A percentile compares a stretch with the other conserved stretches of the same genome.
These are phyloP conservation scores for Trichosporon coremiiforme DNA, from an alignment of 1,284 basidiomycete genomes.

Conservation along the genomic window DNA sequence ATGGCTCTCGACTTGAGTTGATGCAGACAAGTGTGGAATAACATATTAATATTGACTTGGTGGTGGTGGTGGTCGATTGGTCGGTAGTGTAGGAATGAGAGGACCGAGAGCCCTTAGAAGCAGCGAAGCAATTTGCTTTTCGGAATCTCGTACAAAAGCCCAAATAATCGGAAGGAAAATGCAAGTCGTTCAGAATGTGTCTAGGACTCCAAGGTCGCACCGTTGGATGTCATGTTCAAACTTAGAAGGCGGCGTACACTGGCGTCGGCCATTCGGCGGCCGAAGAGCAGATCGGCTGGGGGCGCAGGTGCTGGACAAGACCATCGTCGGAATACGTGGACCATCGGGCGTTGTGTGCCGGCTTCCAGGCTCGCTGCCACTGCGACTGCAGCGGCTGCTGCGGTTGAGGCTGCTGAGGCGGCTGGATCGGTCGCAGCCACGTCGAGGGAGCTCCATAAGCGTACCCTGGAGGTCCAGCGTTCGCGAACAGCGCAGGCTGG, in stretches of 20 bases:
- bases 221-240: neutral
- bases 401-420: constrained; percentile 19
- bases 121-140: constrained; percentile 8
- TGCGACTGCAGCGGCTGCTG: constrained; percentile 4
- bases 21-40: constrained; percentile 24
- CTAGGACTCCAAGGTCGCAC: constrained; percentile 13
- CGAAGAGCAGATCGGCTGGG: constrained; percentile 23
- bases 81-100: constrained; percentile 11
- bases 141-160: constrained; percentile 15
- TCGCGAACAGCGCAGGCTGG: constrained; percentile 70
- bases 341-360: constrained; percentile 29
- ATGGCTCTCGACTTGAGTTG: neutral
- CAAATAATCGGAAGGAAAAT: constrained; percentile 21
- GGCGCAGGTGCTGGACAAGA: constrained; percentile 27
- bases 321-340: constrained; percentile 30
- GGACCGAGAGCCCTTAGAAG: neutral
- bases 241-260: constrained; percentile 20
- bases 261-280: constrained; percentile 30
- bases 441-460: constrained; percentile 35
- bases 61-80: neutral
- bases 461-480: constrained; percentile 77
- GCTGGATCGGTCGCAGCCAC: constrained; percentile 17
- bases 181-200: constrained; percentile 1
- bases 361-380: constrained; percentile 22
- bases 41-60: neutral